A percentile compares a stretch with the other conserved stretches of the same genome.
phyloP scores from a whole-genome alignment of 2,329 filamentous ascomycete species.

The Fusarium subglutinans region DNA sequence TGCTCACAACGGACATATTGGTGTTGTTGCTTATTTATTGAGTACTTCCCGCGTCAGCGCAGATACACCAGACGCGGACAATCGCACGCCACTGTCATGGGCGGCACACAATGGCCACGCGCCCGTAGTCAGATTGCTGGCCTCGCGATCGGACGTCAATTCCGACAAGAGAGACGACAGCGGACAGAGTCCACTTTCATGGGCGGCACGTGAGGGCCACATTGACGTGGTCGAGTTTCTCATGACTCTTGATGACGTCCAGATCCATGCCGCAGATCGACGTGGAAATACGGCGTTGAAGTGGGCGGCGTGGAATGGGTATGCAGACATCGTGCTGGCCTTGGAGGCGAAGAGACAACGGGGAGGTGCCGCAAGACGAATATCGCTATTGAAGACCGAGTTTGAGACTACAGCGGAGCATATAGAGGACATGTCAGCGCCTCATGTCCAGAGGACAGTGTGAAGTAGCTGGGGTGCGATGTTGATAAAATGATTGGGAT shows the following conservation, averaged over 20 bases:
- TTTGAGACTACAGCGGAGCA: neutral
- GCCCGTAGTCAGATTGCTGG: neutral
- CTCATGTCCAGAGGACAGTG: neutral
- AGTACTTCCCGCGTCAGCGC: neutral
- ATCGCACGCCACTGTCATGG: neutral
- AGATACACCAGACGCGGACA: neutral
- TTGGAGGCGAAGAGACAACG: neutral
- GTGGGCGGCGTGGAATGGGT: neutral
- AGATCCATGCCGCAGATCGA: neutral
- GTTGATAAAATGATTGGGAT: neutral
- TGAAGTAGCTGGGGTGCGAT: neutral
- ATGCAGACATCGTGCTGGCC: neutral
- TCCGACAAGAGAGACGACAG: neutral
- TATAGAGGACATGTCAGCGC: neutral
- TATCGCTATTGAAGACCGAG: neutral
- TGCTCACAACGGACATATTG: neutral
- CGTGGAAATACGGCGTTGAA: neutral
- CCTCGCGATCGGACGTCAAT: neutral
- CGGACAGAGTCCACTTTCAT: neutral
- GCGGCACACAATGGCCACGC: neutral
- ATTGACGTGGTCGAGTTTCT: neutral
- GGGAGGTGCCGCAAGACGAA: neutral
- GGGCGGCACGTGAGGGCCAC: neutral
- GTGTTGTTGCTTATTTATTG: neutral
- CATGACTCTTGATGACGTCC: neutral